Percentiles rank a stretch among this genome's conserved stretches.
Evolutionary conservation across 2,329 filamentous ascomycete genomes (phyloP).

Genomic region (Sarocladium oryzae): DNA sequence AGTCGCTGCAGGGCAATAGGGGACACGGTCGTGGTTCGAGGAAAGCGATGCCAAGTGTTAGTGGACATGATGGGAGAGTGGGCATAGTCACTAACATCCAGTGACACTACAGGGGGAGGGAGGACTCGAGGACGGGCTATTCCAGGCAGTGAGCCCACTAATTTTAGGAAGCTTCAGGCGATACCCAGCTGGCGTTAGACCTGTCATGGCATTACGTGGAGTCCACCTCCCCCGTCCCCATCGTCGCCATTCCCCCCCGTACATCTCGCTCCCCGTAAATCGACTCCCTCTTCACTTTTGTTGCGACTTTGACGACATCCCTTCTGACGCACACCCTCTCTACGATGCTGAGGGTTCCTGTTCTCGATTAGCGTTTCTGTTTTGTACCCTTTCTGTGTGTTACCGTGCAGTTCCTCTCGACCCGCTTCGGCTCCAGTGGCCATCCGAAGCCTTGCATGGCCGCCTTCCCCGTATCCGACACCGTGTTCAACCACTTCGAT

Average conservation of each 20-base stretch:
- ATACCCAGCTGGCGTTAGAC: not conserved
- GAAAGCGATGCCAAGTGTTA: slow-evolving; percentile 6
- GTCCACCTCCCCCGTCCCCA: not conserved
- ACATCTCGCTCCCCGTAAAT: not conserved
- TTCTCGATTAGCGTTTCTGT: not conserved
- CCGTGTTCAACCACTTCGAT: not conserved
- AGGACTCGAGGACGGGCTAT: not conserved
- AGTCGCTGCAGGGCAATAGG: not conserved
- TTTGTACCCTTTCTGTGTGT: not conserved
- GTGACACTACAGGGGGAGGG: not conserved
- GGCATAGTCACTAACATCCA: not conserved
- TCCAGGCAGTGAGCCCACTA: not conserved
- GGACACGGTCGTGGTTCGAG: no score
- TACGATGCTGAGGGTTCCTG: not conserved
- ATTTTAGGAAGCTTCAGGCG: not conserved
- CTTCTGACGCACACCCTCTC: not conserved
- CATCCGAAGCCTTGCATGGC: slow-evolving; percentile 4
- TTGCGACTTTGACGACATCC: slow-evolving; percentile 1
- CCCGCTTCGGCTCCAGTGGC: not conserved
- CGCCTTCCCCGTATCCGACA: slow-evolving; percentile 2
- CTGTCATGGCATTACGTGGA: slow-evolving; percentile 6
- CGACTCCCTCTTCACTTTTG: not conserved
- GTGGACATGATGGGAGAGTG: not conserved
- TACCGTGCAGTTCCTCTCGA: not conserved
- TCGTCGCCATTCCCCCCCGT: not conserved